phyloP scores from a whole-genome alignment of 306 rosid genomes.

The Astragalus membranaceus region DNA sequence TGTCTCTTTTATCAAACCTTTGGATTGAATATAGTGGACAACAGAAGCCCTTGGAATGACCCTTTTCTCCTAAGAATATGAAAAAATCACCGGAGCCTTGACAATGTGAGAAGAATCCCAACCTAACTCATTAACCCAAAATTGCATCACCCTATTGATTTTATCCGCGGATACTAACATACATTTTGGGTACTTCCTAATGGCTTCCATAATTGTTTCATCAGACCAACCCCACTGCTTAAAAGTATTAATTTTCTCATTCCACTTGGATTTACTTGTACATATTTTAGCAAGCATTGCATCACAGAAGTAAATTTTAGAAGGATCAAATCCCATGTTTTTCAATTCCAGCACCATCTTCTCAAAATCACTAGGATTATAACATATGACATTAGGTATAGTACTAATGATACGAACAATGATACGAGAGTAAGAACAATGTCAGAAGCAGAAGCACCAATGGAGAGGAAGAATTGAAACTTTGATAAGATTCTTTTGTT shows the following conservation, averaged over 20 bases:
- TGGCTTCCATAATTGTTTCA: conserved; percentile 25
- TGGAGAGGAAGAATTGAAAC: conserved; percentile 25
- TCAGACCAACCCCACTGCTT: conserved; percentile 60
- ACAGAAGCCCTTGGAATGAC: conserved; percentile 42
- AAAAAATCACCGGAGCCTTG: not conserved
- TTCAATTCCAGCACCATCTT: conserved; percentile 5
- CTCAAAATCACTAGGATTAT: not conserved
- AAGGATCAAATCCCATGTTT: conserved; percentile 40
- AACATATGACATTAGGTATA: not conserved
- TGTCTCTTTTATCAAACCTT: conserved; percentile 28
- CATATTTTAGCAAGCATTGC: conserved; percentile 28
- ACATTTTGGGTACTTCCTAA: conserved; percentile 26
- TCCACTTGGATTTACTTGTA: conserved; percentile 30
- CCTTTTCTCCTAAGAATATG: conserved; percentile 20
- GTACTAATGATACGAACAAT: not conserved
- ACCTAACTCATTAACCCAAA: conserved; percentile 38
- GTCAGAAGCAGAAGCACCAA: conserved; percentile 18
- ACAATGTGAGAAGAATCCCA: conserved; percentile 25
- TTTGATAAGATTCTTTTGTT: conserved; percentile 7
- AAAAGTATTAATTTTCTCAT: conserved; percentile 28
- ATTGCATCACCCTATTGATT: conserved; percentile 28
- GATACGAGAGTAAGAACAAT: not conserved
- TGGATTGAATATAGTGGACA: conserved; percentile 18
- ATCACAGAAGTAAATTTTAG: not conserved
- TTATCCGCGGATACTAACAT: conserved; percentile 29